Conservation (phyloP, 345 rosid genomes). For the Ceriops zippeliana region DNA sequence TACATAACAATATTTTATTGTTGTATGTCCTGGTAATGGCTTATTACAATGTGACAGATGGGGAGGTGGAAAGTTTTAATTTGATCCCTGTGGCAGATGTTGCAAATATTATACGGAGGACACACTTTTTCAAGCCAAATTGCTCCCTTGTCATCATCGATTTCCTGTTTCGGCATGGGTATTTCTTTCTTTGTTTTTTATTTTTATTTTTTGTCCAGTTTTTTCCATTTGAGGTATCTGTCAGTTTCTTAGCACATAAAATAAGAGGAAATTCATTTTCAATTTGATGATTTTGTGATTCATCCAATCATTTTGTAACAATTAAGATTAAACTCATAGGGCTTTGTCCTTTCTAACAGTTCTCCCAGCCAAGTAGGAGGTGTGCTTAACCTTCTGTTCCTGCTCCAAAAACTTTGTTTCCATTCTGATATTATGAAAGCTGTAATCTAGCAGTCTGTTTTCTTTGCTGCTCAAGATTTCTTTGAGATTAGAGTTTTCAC, state of each 20-base stretch:
- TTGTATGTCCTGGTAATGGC: neutral
- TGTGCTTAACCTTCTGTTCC: neutral
- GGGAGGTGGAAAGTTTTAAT: constrained; percentile 89
- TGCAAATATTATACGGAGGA: constrained; percentile 61
- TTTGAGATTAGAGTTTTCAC: neutral
- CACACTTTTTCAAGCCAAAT: constrained; percentile 72
- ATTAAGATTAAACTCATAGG: no score
- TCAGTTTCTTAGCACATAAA: neutral
- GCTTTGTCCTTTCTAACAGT: neutral
- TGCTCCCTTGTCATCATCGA: constrained; percentile 80
- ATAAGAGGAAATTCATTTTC: neutral
- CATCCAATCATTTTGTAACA: neutral
- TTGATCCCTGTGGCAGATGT: constrained; percentile 60
- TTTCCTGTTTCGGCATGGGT: constrained; percentile 93
- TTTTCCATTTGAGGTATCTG: neutral
- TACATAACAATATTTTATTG: neutral
- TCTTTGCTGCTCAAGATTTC: neutral
- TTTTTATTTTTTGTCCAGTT: neutral
- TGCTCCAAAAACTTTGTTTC: neutral
- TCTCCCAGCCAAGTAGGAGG: neutral
- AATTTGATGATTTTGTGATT: neutral
- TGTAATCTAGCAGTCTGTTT: neutral
- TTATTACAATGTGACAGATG: constrained; percentile 49
- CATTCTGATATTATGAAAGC: neutral
- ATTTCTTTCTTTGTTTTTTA: constrained; percentile 24